Evolutionary conservation across 2,329 filamentous ascomycete species (phyloP).

Genomic region (Lasiodiplodia sp.): DNA sequence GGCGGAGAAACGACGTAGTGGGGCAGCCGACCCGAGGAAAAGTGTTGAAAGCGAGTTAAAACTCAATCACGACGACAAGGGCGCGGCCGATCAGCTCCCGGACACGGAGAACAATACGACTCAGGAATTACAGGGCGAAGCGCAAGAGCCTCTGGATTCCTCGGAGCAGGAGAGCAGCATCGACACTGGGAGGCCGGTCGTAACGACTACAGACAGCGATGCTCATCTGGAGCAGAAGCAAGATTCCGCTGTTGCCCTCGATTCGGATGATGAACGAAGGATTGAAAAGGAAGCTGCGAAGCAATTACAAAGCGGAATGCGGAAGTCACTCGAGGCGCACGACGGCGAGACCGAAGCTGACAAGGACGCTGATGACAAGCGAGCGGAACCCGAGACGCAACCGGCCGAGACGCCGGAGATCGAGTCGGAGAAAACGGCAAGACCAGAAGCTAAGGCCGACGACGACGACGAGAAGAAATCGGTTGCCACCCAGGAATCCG

Average conservation of each 20-base stretch:
- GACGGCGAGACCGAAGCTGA: slow-evolving; percentile 5
- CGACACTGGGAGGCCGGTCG: slow-evolving; percentile 48
- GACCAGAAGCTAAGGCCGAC: slow-evolving; percentile 8
- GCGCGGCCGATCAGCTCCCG: background rate
- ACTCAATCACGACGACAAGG: slow-evolving; percentile 23
- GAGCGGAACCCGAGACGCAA: slow-evolving; percentile 14
- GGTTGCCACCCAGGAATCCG: slow-evolving; percentile 2
- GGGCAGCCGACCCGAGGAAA: slow-evolving; percentile 38
- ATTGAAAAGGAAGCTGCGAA: slow-evolving; percentile 45
- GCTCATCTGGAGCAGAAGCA: slow-evolving; percentile 24
- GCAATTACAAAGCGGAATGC: slow-evolving; percentile 40
- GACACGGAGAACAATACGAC: slow-evolving; percentile 10
- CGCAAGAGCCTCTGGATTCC: slow-evolving; percentile 42
- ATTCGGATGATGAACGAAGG: slow-evolving; percentile 43
- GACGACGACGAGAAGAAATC: slow-evolving; percentile 22
- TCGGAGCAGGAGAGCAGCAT: slow-evolving; percentile 43
- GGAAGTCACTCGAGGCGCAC: slow-evolving; percentile 12
- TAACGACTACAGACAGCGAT: slow-evolving; percentile 36
- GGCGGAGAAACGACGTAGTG: slow-evolving; percentile 35
- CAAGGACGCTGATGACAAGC: slow-evolving; percentile 23
- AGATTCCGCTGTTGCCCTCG: slow-evolving; percentile 32
- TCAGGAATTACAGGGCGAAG: slow-evolving; percentile 37
- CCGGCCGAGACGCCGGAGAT: slow-evolving; percentile 15
- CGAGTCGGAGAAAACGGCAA: slow-evolving; percentile 21
- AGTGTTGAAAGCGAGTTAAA: slow-evolving; percentile 31